Percentiles rank a stretch among this genome's conserved stretches.
Conservation (phyloP, 1,284 basidiomycete species). For the Tilletiaria anomala region DNA sequence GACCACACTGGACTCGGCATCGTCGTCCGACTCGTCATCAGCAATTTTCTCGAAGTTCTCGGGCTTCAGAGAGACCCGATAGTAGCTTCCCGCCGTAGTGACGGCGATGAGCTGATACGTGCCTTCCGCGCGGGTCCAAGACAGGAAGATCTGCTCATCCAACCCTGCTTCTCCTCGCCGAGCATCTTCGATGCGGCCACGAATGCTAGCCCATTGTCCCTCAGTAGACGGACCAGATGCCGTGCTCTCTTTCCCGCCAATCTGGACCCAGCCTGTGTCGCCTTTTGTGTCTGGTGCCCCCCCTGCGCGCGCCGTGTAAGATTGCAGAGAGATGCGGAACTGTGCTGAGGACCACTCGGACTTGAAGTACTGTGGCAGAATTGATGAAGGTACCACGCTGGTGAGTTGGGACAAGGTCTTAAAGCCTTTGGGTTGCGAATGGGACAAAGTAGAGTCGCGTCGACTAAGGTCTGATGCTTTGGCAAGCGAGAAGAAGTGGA, state of each 20-base stretch:
- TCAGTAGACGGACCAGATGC: slow-evolving; percentile 9
- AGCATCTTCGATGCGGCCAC: slow-evolving; percentile 21
- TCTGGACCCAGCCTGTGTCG: slow-evolving; percentile 1
- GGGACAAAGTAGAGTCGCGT: no score
- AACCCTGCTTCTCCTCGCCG: slow-evolving; percentile 21
- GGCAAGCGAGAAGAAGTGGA: slow-evolving; percentile 23
- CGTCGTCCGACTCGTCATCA: no score
- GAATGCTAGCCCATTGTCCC: slow-evolving; percentile 27
- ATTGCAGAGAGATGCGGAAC: slow-evolving; percentile 19
- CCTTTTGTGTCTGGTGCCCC: slow-evolving; percentile 2
- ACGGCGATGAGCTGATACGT: slow-evolving; percentile 15
- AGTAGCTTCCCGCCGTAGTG: slow-evolving; percentile 28
- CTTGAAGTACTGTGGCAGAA: slow-evolving; percentile 24
- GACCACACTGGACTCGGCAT: no score
- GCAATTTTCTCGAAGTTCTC: no score
- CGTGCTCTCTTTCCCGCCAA: not conserved
- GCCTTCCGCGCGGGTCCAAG: slow-evolving; percentile 11
- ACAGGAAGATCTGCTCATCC: slow-evolving; percentile 24
- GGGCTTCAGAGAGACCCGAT: slow-evolving; percentile 17
- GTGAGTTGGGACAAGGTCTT: not conserved
- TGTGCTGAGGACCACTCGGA: slow-evolving; percentile 28
- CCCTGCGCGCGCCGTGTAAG: slow-evolving; percentile 12
- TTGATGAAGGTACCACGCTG: slow-evolving; percentile 10
- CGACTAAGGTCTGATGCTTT: not conserved
- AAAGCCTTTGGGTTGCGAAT: not conserved